Evolutionary conservation across 2,329 filamentous ascomycete genomes (phyloP), one percentile per base, ranked within the genome.

Genomic region (Dendrostoma leiphaemia): DNA sequence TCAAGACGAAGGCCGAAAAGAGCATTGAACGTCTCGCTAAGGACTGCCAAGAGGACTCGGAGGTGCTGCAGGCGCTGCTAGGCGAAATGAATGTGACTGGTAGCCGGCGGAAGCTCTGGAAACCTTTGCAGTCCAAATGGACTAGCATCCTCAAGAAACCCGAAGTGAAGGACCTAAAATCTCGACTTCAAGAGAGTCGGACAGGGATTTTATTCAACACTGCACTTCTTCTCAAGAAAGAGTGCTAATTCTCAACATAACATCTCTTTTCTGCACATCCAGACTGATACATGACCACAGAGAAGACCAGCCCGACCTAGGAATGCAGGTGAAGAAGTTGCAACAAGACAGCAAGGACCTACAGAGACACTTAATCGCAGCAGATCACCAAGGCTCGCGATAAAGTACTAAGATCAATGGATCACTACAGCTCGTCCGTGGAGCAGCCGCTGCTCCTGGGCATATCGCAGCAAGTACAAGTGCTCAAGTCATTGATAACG

Each of bases 131-230:
- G 10, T 53, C 59, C 4, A 59, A 57, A 37, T 63, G 59, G 58
- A 28, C 56, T 10, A 61, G 53, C 23, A 56, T 63, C 29, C 48
- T 51, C 26, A 64, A 62, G 35, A 49, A 59, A 26, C 58, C 60
- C 6, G 59, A 63, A 4, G 48, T 65, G 4, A 43, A 43, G 2
- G 28, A 51, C 2, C 51, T 65, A 21, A 59, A 60, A 32, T 29
- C 38, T 15, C 40, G 48, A 15, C 41, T 60, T 12, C 37, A 52
- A 4, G 34, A 44, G 7, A 47, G 40, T 9, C 58, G 54, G 8
- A 53, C 53, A 4, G 38, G 62, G 19, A 59, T 63, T 24, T 46
- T 63, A 38, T 45, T 61, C 8, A 53, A 56, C 15, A 28, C 63
- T 23, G 43, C 5, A 12, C 0, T 57, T 23, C 38, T 57, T 8